Evolutionary conservation across 352 stramenopile species (phyloP), one percentile per base, ranked within the genome.

Genomic region (Globisporangium echinulatum): DNA sequence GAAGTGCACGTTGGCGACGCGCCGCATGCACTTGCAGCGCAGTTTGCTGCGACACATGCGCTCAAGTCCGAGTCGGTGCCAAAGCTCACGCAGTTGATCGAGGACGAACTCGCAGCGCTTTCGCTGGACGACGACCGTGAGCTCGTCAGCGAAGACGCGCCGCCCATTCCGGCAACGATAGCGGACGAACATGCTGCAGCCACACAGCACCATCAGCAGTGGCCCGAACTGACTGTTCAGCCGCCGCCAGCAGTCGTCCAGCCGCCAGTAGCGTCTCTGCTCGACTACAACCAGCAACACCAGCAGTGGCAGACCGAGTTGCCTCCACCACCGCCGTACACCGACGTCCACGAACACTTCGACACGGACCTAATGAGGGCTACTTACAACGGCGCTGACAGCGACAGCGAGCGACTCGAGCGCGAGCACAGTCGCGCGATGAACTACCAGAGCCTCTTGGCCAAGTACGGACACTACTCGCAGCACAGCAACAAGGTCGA

Each of bases 391-490:
- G 2, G 25, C 25, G 25, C 25, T 38, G 38, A 55, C 4, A 25
- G 11, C 9, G 40, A 37, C 7, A 49, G 44, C 1, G 59, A 72
- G 25, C 56, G 61, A 5, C 46, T 68, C 19, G 69, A 76, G 57
- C 67, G 73, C 47, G 78, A 90, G 56, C 68, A 80, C 44, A 58
- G 78, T 50, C 77, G 79, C 8, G 82, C 90, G 58, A 72, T 70
- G 59, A 86, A 67, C 51, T 92, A 91, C 68, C 86, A 88, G 50
- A 74, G 69, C 54, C 68, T 92, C 19, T 77, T 88, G 69, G 79
- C 82, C 54, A 86, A 87, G 51, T 92, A 90, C 66, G 80, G 79
- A 1, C 78, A 88, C 56, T 86, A 87, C 60, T 82, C 73, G 5
- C 78, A 82, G 44, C 77, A 87, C 68, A 88, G 67, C 60, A 79